Evolutionary conservation across 2,329 filamentous ascomycete genomes (phyloP).

Genomic region (Didymella glomerata): DNA sequence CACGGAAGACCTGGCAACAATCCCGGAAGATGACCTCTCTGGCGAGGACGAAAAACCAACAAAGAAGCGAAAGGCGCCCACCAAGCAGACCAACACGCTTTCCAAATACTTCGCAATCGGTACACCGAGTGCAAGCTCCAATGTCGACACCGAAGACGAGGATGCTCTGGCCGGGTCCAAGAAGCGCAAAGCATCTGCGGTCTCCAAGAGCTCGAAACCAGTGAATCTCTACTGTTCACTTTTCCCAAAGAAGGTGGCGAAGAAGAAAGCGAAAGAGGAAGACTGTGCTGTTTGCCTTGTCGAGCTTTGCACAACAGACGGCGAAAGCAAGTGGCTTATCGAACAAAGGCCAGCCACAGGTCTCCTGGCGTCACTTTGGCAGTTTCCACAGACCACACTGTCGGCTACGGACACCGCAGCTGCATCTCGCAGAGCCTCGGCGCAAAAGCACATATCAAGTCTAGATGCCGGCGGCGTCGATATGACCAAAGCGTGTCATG

Average conservation of each 20-base stretch:
- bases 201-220: constrained; percentile 21
- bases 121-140: constrained; percentile 26
- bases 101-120: constrained; percentile 43
- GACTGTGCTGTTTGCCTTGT: constrained; percentile 47
- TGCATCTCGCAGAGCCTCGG: constrained; percentile 35
- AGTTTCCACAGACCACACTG: constrained; percentile 46
- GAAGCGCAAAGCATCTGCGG: constrained; percentile 37
- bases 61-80: constrained; percentile 35
- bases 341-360: constrained; percentile 48
- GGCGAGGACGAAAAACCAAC: constrained; percentile 26
- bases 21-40: constrained; percentile 29
- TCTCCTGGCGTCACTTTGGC: constrained; percentile 42
- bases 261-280: constrained; percentile 47
- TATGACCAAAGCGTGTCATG: constrained; percentile 28
- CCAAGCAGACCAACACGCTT: constrained; percentile 35
- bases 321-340: constrained; percentile 44
- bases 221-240: constrained; percentile 44
- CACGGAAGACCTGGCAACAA: constrained; percentile 40
- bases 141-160: constrained; percentile 21
- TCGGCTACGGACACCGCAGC: constrained; percentile 26
- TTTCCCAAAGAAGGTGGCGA: constrained; percentile 47
- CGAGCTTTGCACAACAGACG: constrained; percentile 24
- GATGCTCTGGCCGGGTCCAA: constrained; percentile 15
- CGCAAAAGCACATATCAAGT: constrained; percentile 32
- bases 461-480: constrained; percentile 28